Evolutionary conservation across 2,329 filamentous ascomycete species (phyloP), one percentile per base, ranked within the genome.

Genomic region (Venturia oleaginea): DNA sequence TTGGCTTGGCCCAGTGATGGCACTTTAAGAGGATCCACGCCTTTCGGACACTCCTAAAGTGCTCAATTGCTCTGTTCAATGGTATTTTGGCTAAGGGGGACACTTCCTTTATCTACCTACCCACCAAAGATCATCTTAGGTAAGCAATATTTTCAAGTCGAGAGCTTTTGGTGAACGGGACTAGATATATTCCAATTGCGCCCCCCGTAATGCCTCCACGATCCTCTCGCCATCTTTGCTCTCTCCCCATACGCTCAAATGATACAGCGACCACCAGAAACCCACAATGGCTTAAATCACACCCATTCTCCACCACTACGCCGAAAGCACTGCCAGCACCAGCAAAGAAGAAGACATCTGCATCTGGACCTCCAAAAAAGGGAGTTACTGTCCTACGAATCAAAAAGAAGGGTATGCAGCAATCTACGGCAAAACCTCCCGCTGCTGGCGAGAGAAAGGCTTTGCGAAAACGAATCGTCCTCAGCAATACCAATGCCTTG

Each of bases 401-500:
- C n/a, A 66, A 66, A 37, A 59, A 62, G 24, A 63, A 46, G 59
- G 15, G 24, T 8, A 19, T 57, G 7, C 24, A 15, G 11, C 34
- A 71, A n/a, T 75, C 74, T 34, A 75, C 76, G 75, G 75, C 74
- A 32, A 75, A 76, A 75, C 81, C 85, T 19, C 88, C 89, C 24
- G 80, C 80, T 15, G 81, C 85, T 3, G 93, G 92, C 68, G 92
- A 97, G 81, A 86, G 92, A 69, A 96, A 92, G 78, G 90, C 90
- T 34, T 81, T 90, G 73, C 87, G 92, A 68, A 96, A 95, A 80
- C 86, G 90, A 69, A 90, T 99, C 71, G 86, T 95, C 66, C 85
- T 99, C 66, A 93, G 89, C 80, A 99, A 97, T 78, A 89, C 90
- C 76, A 97, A 96, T 77, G 94, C 94, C 61, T 79, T 97, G 43